Percentiles rank a stretch among this genome's conserved stretches.
Evolutionary conservation across 2,329 filamentous ascomycete genomes (phyloP).

Genomic region (Hysterium pulicare): DNA sequence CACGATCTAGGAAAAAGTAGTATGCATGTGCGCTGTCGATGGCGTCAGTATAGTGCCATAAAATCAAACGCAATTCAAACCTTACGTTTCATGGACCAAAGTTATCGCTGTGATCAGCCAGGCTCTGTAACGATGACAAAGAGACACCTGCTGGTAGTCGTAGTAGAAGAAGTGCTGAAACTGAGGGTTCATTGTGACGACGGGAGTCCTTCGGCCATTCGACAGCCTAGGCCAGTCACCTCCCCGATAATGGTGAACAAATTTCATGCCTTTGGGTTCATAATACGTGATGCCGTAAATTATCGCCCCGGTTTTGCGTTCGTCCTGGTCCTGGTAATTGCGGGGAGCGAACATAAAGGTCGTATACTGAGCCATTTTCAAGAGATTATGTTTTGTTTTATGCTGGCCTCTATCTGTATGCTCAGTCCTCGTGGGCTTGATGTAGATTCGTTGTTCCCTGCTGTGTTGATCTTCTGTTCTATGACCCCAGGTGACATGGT

Average conservation of each 20-base stretch:
- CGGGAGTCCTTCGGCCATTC: slow-evolving; percentile 2
- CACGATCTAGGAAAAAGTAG: slow-evolving; percentile 7
- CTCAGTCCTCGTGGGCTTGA: slow-evolving; percentile 7
- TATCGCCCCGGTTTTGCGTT: background rate
- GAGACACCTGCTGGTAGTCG: background rate
- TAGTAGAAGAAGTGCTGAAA: slow-evolving; percentile 13
- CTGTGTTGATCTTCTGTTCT: background rate
- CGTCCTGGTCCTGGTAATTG: background rate
- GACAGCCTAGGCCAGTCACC: background rate
- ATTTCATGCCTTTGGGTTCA: background rate
- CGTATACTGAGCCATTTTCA: slow-evolving; percentile 8
- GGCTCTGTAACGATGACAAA: slow-evolving; percentile 7
- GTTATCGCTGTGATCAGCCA: slow-evolving; percentile 14
- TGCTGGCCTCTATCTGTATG: background rate
- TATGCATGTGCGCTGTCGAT: slow-evolving; percentile 21
- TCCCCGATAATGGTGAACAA: background rate
- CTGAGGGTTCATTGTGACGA: slow-evolving; percentile 9
- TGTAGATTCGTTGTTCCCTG: slow-evolving; percentile 4
- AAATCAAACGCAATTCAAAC: too few species aligned
- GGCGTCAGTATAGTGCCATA: too few species aligned
- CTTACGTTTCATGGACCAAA: slow-evolving; percentile 19
- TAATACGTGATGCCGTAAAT: slow-evolving; percentile 8
- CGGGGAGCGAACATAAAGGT: slow-evolving; percentile 14
- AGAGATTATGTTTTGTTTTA: slow-evolving; percentile 10
- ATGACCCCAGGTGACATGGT: slow-evolving; percentile 14